These are phyloP conservation scores for Stagonosporopsis chrysanthemi DNA, from an alignment of 2,329 filamentous ascomycete species.

Conservation along the genomic window DNA sequence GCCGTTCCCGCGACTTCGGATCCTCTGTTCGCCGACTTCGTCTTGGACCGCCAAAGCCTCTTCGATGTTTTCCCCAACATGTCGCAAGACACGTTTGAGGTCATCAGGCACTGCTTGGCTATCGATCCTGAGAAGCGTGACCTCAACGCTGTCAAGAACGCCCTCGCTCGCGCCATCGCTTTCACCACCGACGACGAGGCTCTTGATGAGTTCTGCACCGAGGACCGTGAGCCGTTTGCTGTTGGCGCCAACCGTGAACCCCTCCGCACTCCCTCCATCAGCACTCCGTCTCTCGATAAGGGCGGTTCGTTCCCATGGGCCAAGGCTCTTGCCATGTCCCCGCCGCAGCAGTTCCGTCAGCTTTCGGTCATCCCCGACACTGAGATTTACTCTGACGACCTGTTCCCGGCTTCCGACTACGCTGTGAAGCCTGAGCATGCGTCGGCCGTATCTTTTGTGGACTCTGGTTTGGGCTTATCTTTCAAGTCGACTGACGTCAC, in stretches of 20 bases:
- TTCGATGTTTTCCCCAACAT: conserved; percentile 99
- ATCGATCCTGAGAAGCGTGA: conserved; percentile 91
- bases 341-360: conserved; percentile 76
- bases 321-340: conserved; percentile 81
- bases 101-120: conserved; percentile 88
- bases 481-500: conserved; percentile 68
- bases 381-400: conserved; percentile 80
- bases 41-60: conserved; percentile 89
- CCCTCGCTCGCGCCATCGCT: conserved; percentile 79
- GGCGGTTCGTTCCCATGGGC: conserved; percentile 91
- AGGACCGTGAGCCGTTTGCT: conserved; percentile 77
- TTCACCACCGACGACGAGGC: conserved; percentile 94
- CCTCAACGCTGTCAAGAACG: conserved; percentile 76
- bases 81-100: conserved; percentile 97
- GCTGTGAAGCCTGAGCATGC: conserved; percentile 78
- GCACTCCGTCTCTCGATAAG: conserved; percentile 80
- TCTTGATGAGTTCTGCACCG: conserved; percentile 91
- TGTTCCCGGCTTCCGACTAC: conserved; percentile 82
- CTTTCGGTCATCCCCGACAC: conserved; percentile 85
- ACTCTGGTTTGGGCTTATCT: conserved; percentile 81
- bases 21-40: conserved; percentile 91
- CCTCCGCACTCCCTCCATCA: conserved; percentile 91
- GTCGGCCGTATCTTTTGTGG: conserved; percentile 82
- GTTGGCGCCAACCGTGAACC: conserved; percentile 91
- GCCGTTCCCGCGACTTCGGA: conserved; percentile 90